A percentile compares a stretch with the other conserved stretches of the same genome.
Evolutionary conservation across 371 early-diverging fungal genomes (phyloP).

Genomic region (Syncephalastrum racemosum): DNA sequence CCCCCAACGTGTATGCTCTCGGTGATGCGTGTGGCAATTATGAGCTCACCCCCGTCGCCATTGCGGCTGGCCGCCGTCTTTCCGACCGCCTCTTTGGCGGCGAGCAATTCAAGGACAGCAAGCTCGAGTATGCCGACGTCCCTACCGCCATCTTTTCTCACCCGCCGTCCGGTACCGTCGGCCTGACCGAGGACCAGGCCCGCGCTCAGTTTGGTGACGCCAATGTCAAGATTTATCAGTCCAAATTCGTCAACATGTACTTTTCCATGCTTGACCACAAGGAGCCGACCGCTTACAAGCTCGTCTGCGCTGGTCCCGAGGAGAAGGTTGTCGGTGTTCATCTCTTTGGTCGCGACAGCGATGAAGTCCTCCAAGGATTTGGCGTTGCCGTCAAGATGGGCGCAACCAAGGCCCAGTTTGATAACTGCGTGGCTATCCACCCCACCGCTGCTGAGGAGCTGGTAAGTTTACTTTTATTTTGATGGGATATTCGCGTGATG

Average conservation of each 20-base stretch:
- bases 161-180: constrained; percentile 88
- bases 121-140: constrained; percentile 89
- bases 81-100: constrained; percentile 92
- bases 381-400: constrained; percentile 84
- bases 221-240: constrained; percentile 79
- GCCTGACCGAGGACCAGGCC: constrained; percentile 87
- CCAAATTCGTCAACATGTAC: constrained; percentile 92
- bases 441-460: constrained; percentile 97
- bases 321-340: constrained; percentile 97
- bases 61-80: constrained; percentile 91
- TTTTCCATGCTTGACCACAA: constrained; percentile 87
- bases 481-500: not conserved
- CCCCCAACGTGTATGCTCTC: constrained; percentile 77
- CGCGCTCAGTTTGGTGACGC: constrained; percentile 70
- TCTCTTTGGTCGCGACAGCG: constrained; percentile 86
- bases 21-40: constrained; percentile 94
- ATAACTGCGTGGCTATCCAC: constrained; percentile 96
- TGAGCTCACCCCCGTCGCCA: constrained; percentile 94
- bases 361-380: constrained; percentile 95
- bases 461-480: constrained; percentile 30
- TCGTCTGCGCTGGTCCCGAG: constrained; percentile 80
- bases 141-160: constrained; percentile 97
- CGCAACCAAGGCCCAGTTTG: constrained; percentile 96
- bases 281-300: constrained; percentile 87
- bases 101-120: constrained; percentile 57